Conservation (phyloP, 2,329 filamentous ascomycete species). For the Sordariomycetes sp. region DNA sequence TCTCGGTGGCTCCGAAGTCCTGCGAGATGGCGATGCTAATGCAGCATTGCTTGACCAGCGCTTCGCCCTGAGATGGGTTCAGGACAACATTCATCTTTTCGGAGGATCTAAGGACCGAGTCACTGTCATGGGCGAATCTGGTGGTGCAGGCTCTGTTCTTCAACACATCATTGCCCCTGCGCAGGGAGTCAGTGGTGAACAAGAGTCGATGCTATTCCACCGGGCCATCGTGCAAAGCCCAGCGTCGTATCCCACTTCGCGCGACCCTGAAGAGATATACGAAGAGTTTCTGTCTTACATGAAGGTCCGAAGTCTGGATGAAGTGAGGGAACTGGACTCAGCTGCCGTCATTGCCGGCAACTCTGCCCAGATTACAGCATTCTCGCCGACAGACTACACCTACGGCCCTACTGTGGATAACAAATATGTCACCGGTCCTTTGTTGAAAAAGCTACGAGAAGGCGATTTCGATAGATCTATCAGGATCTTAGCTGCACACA, state of each 20-base stretch:
- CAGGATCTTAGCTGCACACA: conserved; percentile 6
- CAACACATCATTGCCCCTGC: conserved; percentile 14
- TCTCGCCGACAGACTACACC: conserved; percentile 4
- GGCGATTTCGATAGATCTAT: conserved; percentile 6
- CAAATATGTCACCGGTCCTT: neutral
- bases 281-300: conserved; percentile 5
- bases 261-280: conserved; percentile 1
- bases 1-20: conserved; percentile 23
- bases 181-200: neutral
- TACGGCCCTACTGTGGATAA: conserved; percentile 5
- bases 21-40: conserved; percentile 24
- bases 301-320: conserved; percentile 3
- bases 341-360: conserved; percentile 7
- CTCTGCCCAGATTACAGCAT: conserved; percentile 3
- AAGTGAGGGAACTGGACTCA: conserved; percentile 4
- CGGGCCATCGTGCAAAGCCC: conserved; percentile 7
- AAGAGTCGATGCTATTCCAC: conserved; percentile 1
- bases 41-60: conserved; percentile 27
- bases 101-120: conserved; percentile 32
- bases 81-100: conserved; percentile 30
- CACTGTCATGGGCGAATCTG: conserved; percentile 35
- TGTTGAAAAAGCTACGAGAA: neutral
- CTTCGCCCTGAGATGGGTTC: conserved; percentile 34
- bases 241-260: neutral
- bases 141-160: conserved; percentile 30